Evolutionary conservation across 768 basidiomycete genomes (phyloP), one percentile per base, ranked within the genome.

Genomic region (Hypholoma sublateritium): DNA sequence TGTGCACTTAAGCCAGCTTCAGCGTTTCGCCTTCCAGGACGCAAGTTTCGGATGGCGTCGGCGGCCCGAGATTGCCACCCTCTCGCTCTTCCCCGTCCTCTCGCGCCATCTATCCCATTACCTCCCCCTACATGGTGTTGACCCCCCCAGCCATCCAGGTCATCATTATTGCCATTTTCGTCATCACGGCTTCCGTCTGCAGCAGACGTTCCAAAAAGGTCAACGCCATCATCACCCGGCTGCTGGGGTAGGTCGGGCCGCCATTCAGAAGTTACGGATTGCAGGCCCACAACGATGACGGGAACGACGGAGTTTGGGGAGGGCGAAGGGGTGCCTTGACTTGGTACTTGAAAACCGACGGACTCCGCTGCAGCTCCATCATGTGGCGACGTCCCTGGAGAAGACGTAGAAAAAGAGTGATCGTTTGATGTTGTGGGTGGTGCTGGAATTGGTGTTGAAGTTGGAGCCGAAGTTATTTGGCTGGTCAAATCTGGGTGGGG

Each of bases 201-300:
- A 7, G 47, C 42, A 44, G 61, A 53, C 14, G 56, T 55, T 3
- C 59, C 64, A 36, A 61, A 59, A 47, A 64, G n/a, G 55, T 61
- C 67, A 41, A 61, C 57, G 19, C 41, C 61, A 16, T 69, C 70
- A 55, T 65, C 49, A 32, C 53, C 67, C 25, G 49, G 49, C 49
- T 60, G 61, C 3, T 59, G 58, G n/a, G 67, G 53, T 54, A 70
- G 55, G 42, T 63, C 69, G 21, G 70, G 72, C 58, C 73, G 70
- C 76, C 77, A 70, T 35, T 67, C 67, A 62, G 78, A 70, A 65
- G 82, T 80, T 32, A 91, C 88, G 56, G 86, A 88, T 70, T 91
- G 91, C 44, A 93, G 72, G 8, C 91, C 91, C 24, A 93, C 90
- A 53, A 93, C 85, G 58, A 93, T 91, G 59, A 93, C 89, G 17